A percentile compares a stretch with the other conserved stretches of the same genome.
Conservation (phyloP, 345 rosid genomes). For the Combretum micranthum region DNA sequence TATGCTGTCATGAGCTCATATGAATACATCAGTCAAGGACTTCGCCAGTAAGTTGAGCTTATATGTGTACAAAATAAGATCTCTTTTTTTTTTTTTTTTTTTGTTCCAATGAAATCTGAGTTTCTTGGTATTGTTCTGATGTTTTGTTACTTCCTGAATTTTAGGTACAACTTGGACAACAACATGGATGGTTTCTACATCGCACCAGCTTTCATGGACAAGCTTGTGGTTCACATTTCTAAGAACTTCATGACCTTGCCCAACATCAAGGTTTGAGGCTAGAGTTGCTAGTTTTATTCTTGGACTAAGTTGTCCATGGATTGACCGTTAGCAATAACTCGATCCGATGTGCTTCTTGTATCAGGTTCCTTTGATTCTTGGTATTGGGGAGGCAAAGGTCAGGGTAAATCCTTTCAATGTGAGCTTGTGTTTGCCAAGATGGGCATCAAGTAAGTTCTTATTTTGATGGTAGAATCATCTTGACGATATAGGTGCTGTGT, state of each 20-base stretch:
- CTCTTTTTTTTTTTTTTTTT: too few relatives aligned
- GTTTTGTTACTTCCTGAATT: too few relatives aligned
- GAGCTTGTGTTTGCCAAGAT: slow-evolving; percentile 23
- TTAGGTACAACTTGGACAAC: slow-evolving; percentile 22
- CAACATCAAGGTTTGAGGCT: slow-evolving; percentile 15
- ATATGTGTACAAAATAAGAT: too few relatives aligned
- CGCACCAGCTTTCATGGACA: slow-evolving; percentile 25
- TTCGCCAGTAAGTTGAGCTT: slow-evolving; percentile 11
- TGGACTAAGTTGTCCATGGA: too few relatives aligned
- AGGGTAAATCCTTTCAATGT: slow-evolving; percentile 24
- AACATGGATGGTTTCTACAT: slow-evolving; percentile 24
- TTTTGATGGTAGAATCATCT: neutral
- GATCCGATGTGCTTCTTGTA: neutral
- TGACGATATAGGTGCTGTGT: neutral
- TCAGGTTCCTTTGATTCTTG: slow-evolving; percentile 19
- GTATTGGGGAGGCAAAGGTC: slow-evolving; percentile 27
- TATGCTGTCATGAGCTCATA: slow-evolving; percentile 19
- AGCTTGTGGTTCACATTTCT: slow-evolving; percentile 24
- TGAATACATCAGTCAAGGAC: slow-evolving; percentile 17
- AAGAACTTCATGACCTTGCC: slow-evolving; percentile 24
- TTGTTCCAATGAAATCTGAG: neutral
- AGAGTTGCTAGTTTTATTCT: neutral
- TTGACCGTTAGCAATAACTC: too few relatives aligned
- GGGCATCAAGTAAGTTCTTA: slow-evolving; percentile 18
- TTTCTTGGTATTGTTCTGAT: neutral